Conservation (phyloP, 106 monocot genomes). For the Apostasia ramifera region DNA sequence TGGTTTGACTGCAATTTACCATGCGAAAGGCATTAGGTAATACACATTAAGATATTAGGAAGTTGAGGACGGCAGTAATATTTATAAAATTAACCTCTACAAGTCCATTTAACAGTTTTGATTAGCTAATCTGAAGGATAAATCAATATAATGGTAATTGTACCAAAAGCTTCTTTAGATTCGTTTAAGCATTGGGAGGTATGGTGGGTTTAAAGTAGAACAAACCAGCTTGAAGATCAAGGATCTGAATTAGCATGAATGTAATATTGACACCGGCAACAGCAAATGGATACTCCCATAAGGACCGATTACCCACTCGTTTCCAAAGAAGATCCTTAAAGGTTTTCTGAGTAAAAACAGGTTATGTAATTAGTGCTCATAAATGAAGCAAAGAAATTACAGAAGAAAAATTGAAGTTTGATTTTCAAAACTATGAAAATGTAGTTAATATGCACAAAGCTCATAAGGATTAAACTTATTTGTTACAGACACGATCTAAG, state of each 20-base stretch:
- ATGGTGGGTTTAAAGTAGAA: too few relatives aligned
- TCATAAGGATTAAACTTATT: too few relatives aligned
- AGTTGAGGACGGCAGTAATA: background rate
- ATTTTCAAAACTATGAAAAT: too few relatives aligned
- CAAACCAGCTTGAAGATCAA: slow-evolving; percentile 31
- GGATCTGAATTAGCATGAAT: slow-evolving; percentile 45
- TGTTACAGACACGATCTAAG: too few relatives aligned
- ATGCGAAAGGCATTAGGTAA: background rate
- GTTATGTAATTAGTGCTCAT: background rate
- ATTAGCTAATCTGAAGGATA: too few relatives aligned
- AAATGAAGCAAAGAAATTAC: background rate
- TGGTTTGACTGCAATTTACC: slow-evolving; percentile 15
- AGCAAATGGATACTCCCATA: slow-evolving; percentile 57
- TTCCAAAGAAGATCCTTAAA: slow-evolving; percentile 32
- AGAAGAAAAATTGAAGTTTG: too few relatives aligned
- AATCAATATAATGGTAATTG: too few relatives aligned
- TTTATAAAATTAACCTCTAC: too few relatives aligned
- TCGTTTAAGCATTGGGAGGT: too few relatives aligned
- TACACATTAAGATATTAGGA: background rate
- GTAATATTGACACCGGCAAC: slow-evolving; percentile 51
- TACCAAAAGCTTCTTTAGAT: too few relatives aligned
- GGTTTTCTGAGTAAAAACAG: slow-evolving; percentile 18
- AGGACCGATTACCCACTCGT: slow-evolving; percentile 30
- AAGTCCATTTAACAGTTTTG: too few relatives aligned
- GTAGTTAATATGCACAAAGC: too few relatives aligned